Conservation (phyloP, 139 green algal genomes). For the Zygnema circumcarinatum region DNA sequence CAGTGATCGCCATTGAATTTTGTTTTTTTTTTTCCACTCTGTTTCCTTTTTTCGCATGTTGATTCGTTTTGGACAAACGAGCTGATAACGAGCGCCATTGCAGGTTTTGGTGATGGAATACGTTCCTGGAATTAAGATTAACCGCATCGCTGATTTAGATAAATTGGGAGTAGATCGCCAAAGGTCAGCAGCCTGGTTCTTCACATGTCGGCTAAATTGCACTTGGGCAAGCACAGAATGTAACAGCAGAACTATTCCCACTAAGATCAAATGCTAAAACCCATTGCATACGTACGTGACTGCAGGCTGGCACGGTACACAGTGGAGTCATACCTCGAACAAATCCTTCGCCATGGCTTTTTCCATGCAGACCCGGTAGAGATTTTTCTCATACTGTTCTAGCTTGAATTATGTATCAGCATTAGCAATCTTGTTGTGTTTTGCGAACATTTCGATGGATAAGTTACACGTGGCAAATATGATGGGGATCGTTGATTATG, state of each 20-base stretch:
- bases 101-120: constrained; percentile 92
- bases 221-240: no score
- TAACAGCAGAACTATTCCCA: no score
- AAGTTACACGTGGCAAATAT: no score
- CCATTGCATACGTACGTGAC: no score
- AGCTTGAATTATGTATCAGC: no score
- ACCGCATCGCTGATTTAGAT: constrained; percentile 81
- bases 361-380: constrained; percentile 88
- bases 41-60: constrained; percentile 6
- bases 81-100: no score
- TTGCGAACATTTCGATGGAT: no score
- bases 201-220: no score
- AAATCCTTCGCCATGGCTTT: constrained; percentile 89
- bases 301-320: constrained; percentile 64
- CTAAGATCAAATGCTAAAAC: no score
- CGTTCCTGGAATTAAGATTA: constrained; percentile 93
- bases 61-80: no score
- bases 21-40: background rate
- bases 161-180: constrained; percentile 84
- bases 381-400: constrained; percentile 17
- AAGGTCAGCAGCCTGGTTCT: constrained; percentile 15
- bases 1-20: constrained; percentile 2
- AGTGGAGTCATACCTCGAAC: constrained; percentile 95
- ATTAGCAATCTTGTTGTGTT: no score
- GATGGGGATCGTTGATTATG: no score